Evolutionary conservation across 1,284 basidiomycete species (phyloP).

Genomic region (Trichosporon faecale): DNA sequence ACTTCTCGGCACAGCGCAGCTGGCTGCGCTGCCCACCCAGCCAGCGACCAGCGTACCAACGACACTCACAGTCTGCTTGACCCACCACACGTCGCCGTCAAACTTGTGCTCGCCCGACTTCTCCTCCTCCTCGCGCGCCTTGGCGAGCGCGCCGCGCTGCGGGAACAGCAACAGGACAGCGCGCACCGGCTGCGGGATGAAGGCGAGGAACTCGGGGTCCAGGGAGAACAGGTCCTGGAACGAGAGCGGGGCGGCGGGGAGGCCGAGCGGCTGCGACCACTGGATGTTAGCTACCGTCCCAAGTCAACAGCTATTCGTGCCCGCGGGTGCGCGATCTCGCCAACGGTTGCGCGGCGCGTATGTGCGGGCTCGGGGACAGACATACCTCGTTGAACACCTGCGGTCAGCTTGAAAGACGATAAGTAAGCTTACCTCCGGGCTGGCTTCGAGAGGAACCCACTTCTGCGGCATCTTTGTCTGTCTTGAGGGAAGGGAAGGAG

Average conservation of each 20-base stretch:
- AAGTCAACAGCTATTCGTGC: too few species aligned
- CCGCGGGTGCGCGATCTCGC: too few species aligned
- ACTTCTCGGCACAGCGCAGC: too few species aligned
- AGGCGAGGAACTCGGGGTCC: conserved; percentile 68
- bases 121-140: conserved; percentile 57
- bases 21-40: too few species aligned
- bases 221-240: conserved; percentile 81
- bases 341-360: not conserved
- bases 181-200: conserved; percentile 68
- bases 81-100: conserved; percentile 49
- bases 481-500: not conserved
- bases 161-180: conserved; percentile 83
- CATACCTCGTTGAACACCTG: conserved; percentile 52
- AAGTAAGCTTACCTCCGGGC: conserved; percentile 61
- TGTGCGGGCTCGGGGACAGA: not conserved
- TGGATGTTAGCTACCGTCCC: conserved; percentile 38
- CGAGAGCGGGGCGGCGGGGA: conserved; percentile 59
- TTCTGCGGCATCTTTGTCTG: conserved; percentile 34
- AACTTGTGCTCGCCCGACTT: conserved; percentile 33
- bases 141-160: conserved; percentile 58
- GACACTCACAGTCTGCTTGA: conserved; percentile 54
- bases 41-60: too few species aligned
- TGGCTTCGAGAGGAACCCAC: conserved; percentile 75
- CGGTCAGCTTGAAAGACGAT: not conserved
- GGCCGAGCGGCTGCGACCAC: conserved; percentile 75